Percentiles rank a stretch among this genome's conserved stretches.
Conservation (phyloP, 2,329 filamentous ascomycete species). For the Diaporthe batatas region DNA sequence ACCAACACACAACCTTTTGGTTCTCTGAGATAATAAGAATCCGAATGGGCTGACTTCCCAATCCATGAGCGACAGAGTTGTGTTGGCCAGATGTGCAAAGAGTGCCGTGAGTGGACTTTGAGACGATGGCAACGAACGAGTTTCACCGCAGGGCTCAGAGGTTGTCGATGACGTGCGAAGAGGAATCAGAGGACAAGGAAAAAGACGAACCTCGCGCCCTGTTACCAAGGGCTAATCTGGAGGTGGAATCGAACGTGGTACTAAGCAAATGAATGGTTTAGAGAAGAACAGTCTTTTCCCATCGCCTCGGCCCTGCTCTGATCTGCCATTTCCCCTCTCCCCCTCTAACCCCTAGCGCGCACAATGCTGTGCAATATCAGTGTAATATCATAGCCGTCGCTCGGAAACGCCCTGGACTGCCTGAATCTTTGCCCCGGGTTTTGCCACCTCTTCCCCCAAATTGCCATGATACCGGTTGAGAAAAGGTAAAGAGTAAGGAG, state of each 20-base stretch:
- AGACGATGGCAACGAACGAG: background rate
- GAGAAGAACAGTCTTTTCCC: slow-evolving; percentile 14
- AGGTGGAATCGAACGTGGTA: background rate
- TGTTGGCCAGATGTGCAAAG: background rate
- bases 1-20: background rate
- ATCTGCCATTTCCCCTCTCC: background rate
- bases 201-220: background rate
- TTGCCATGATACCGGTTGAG: slow-evolving; percentile 15
- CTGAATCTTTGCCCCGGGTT: background rate
- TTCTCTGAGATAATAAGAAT: background rate
- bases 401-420: slow-evolving; percentile 27
- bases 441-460: slow-evolving; percentile 28
- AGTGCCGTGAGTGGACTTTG: background rate
- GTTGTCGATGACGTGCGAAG: background rate
- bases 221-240: background rate
- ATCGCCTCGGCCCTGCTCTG: background rate
- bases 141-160: background rate
- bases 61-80: background rate
- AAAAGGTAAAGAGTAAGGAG: background rate
- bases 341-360: background rate
- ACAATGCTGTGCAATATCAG: slow-evolving; percentile 22
- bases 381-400: slow-evolving; percentile 16
- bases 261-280: background rate
- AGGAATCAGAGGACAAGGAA: background rate
- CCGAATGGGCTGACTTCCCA: no score